These are phyloP conservation scores for Lipomyces starkeyi DNA, from an alignment of 805 yeast species.

Conservation along the genomic window DNA sequence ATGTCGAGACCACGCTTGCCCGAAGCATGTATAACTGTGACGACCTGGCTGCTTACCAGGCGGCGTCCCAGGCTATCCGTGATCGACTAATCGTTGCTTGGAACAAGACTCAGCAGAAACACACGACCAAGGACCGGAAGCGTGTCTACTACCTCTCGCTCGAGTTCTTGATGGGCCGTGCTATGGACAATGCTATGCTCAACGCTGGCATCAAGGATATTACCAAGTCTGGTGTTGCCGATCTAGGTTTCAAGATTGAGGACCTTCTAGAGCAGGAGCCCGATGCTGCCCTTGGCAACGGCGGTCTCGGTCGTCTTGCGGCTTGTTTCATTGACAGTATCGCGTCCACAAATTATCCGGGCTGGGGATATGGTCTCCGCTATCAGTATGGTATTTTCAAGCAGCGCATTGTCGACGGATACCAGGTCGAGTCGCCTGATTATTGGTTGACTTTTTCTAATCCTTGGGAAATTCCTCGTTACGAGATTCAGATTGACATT, in stretches of 20 bases:
- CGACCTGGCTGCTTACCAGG: conserved; percentile 89
- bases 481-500: conserved; percentile 86
- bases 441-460: conserved; percentile 88
- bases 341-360: conserved; percentile 84
- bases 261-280: conserved; percentile 86
- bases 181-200: conserved; percentile 90
- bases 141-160: conserved; percentile 84
- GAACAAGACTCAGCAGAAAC: conserved; percentile 92
- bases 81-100: conserved; percentile 83
- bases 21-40: conserved; percentile 92
- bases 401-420: conserved; percentile 87
- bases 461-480: conserved; percentile 92
- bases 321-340: conserved; percentile 92
- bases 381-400: conserved; percentile 93
- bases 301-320: conserved; percentile 93
- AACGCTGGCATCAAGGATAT: conserved; percentile 72
- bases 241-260: conserved; percentile 86
- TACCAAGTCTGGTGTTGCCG: conserved; percentile 60
- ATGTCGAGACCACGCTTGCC: conserved; percentile 91
- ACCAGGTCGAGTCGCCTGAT: conserved; percentile 93
- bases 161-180: conserved; percentile 93
- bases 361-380: conserved; percentile 96
- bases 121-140: conserved; percentile 81
- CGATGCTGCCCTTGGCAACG: conserved; percentile 94
- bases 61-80: conserved; percentile 77